Base-by-base conservation (phyloP, 805 yeast genomes). In the Nakazawaea pomicola region DNA sequence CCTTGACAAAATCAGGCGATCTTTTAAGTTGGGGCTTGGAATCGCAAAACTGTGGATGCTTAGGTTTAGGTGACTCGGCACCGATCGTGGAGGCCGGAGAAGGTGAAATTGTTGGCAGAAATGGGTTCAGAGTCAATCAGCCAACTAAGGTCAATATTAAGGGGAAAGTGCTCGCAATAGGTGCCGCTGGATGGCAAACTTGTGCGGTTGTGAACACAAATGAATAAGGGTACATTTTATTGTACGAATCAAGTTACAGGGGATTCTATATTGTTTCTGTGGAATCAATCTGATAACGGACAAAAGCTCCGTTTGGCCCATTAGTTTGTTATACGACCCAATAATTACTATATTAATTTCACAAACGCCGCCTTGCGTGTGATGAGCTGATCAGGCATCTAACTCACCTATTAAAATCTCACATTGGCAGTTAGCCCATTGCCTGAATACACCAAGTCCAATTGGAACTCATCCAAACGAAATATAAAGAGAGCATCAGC, bases 161-260 rank as follows among this genome's bases (percentile, higher is more conserved):
- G 24, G 65, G 45, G 1, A 60, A 62, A 24, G 77, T 81, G 53
- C 57, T 82, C 16, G 78, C 80, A 0, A 70, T 83, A 25, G 72
- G 84, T 1, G 87, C 90, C 6, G 80, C 79, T 12, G 95, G 93
- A 1, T 84, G 91, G 91, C 93, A 84, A 44, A 74, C 87, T 5
- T 78, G 80, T 33, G 89, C 88, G 1, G 62, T 84, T 39, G 63
- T 76, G 12, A 27, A 27, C n/a, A 16, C 28, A 4, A 17, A 32
- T 18, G 29, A 39, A 6, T 16, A 16, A 16, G 3, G 8, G 3
- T 12, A 28, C 6, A 12, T 16, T n/a, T 30, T 28, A 12, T 28
- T 11, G 8, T 10, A 18, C n/a, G n/a, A n/a, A n/a, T n/a, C n/a
- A n/a, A n/a, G n/a, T n/a, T n/a, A n/a, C n/a, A n/a, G n/a, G n/a